Evolutionary conservation across 129 eudicot genomes (phyloP), one percentile per base, ranked within the genome.

Genomic region (Dittrichia graveolens): DNA sequence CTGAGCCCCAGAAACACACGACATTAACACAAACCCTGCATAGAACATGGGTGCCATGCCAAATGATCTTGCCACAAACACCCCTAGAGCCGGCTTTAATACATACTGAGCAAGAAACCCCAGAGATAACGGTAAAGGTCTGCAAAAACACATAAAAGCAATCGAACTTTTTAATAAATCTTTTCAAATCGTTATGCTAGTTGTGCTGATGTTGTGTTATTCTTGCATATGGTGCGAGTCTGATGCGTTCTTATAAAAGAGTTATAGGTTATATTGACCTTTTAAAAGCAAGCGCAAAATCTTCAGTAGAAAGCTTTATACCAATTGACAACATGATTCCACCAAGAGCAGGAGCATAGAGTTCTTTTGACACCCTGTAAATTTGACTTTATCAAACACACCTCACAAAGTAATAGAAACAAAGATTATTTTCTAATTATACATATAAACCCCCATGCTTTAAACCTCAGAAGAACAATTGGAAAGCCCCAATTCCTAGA

Each of bases 261-360:
- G 50, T 8, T 6, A 64, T 16, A 3, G 63, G 43, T 5, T 38
- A 68, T 61, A 40, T 18, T 48, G 50, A 94, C 99, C 99, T 94
- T 75, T 83, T 83, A 71, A 86, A 73, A 11, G 97, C 99, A 60
- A 94, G 96, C 14, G 81, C 71, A 16, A 95, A 95, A 81, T 95
- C 99, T 72, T 90, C 84, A 31, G 86, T 52, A 3, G 99, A 95
- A 14, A 95, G 91, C 79, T 81, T 88, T 58, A 95, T 90, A 7
- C 99, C 99, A 63, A 95, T 95, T 0, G 99, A 95, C 52, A 95
- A 75, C 97, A 95, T 95, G 72, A 95, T 95, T 37, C 99, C 99
- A 78, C 99, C 99, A 31, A 95, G 96, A 59, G 96, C 97, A 63
- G 97, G 99, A 63, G 99, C 99, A 67, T 95, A 95, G 64, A 91